Conservation (phyloP, 129 eudicot species). For the Saussurea involucrata region DNA sequence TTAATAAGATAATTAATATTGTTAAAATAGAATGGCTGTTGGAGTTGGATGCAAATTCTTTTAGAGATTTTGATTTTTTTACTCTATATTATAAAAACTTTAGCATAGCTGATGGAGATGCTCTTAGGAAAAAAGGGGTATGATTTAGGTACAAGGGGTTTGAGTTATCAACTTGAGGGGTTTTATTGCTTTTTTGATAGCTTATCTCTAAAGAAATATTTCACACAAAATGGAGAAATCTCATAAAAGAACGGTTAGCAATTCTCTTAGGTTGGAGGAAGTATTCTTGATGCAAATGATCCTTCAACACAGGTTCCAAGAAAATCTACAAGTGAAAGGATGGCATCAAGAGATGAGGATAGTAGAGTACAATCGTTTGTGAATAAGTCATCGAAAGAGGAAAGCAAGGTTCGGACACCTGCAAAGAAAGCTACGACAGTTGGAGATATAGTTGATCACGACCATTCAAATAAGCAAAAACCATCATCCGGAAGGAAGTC, state of each 20-base stretch:
- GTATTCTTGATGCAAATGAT: not conserved
- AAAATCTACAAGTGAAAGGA: constrained; percentile 71
- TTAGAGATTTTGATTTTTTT: too few species aligned
- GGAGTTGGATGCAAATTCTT: too few species aligned
- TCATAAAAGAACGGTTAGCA: not conserved
- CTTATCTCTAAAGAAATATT: not conserved
- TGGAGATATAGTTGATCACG: constrained; percentile 49
- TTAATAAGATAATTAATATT: too few species aligned
- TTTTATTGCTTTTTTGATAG: not conserved
- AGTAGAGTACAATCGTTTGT: constrained; percentile 21
- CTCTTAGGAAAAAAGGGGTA: not conserved
- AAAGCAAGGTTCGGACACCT: constrained; percentile 41
- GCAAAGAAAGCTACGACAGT: constrained; percentile 32
- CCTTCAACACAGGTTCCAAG: constrained; percentile 58
- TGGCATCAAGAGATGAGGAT: constrained; percentile 49
- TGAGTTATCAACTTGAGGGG: not conserved
- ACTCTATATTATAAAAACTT: too few species aligned
- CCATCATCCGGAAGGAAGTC: constrained; percentile 55
- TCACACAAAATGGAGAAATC: too few species aligned
- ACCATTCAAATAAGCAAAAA: constrained; percentile 40
- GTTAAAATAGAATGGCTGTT: too few species aligned
- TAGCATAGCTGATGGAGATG: too few species aligned
- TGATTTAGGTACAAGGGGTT: not conserved
- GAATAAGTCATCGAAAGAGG: constrained; percentile 52
- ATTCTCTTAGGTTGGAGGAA: not conserved